Percentiles rank a stretch among this genome's conserved stretches.
phyloP scores from a whole-genome alignment of 2,329 filamentous ascomycete species.

The Colletotrichum sp. region DNA sequence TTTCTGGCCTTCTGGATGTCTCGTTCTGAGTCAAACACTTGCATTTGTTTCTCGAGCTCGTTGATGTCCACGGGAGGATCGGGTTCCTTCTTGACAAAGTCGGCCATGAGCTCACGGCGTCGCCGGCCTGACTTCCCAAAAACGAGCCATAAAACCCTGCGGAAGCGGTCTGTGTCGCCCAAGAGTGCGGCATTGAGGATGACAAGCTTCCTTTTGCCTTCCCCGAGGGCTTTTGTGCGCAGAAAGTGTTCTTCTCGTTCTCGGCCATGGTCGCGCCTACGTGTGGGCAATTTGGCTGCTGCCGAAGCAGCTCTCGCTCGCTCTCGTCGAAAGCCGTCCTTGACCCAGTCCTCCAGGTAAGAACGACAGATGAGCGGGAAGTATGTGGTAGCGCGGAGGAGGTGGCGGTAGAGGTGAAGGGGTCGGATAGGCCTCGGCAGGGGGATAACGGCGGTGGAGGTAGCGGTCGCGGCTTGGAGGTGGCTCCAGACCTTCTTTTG shows the following conservation, averaged over 20 bases:
- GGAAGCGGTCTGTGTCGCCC: constrained; percentile 53
- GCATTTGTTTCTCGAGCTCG: constrained; percentile 38
- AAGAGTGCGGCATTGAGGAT: constrained; percentile 58
- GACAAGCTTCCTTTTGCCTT: constrained; percentile 35
- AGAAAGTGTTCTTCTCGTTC: constrained; percentile 5
- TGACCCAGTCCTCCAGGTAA: constrained; percentile 48
- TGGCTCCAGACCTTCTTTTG: not conserved
- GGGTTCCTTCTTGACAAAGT: constrained; percentile 35
- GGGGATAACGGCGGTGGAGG: constrained; percentile 28
- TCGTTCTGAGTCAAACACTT: not conserved
- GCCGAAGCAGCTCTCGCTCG: constrained; percentile 27
- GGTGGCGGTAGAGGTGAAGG: constrained; percentile 59
- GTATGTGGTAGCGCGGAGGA: constrained; percentile 67
- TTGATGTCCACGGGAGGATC: constrained; percentile 44
- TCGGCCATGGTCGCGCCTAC: constrained; percentile 3
- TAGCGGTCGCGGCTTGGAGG: constrained; percentile 21
- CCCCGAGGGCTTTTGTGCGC: not conserved
- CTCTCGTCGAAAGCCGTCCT: constrained; percentile 45
- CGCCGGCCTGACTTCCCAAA: constrained; percentile 60
- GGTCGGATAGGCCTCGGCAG: constrained; percentile 36
- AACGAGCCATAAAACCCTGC: constrained; percentile 49
- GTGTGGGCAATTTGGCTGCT: constrained; percentile 43
- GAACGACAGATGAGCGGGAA: constrained; percentile 57
- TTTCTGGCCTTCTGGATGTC: not conserved
- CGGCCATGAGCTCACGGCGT: constrained; percentile 51